Evolutionary conservation across 306 rosid genomes (phyloP), one percentile per base, ranked within the genome.

Genomic region (Dalbergia oliveri): DNA sequence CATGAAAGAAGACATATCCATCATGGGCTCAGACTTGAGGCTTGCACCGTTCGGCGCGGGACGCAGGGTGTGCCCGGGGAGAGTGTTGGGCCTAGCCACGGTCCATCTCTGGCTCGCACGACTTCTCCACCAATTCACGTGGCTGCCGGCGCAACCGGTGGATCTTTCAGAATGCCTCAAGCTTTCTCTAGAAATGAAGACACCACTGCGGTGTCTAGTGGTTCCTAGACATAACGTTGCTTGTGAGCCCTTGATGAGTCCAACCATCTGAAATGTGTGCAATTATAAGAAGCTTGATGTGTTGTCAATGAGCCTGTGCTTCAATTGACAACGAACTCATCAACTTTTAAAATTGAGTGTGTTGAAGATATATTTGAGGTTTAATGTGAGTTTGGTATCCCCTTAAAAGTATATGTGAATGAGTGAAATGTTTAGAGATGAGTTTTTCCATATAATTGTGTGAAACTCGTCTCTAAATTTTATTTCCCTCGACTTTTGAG

Each of bases 31-130:
- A 0, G 97, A 94, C 35, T 47, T 91, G 14, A 88, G 97, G 73
- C 88, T 94, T 0, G 97, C 98, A 4, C 98, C 98, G 0, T 94
- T 94, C 14, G 97, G 98, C 0, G 90, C 97, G 0, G 98, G 98
- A 0, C 88, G 91, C 0, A 87, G 97, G 88, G 94, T 81, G 4
- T 94, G 98, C 54, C 98, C 98, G 0, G 98, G 98, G 0, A 83
- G 87, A 69, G 89, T 87, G 0, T 16, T 94, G 23, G 97, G 97
- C 53, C 60, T 94, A 75, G 89, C 97, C 76, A 94, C 92, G 0
- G 90, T 86, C 50, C 97, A 92, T 51, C 59, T 92, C 16, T 94
- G 98, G 98, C 90, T 94, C 0, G 98, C 94, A 7, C 82, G 87
- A 21, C 90, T 94, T 74, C 86, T 94, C 16, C 97, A 86, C 5